Base-by-base conservation (phyloP, 108 stramenopile genomes). In the Skeletonema marinoi region DNA sequence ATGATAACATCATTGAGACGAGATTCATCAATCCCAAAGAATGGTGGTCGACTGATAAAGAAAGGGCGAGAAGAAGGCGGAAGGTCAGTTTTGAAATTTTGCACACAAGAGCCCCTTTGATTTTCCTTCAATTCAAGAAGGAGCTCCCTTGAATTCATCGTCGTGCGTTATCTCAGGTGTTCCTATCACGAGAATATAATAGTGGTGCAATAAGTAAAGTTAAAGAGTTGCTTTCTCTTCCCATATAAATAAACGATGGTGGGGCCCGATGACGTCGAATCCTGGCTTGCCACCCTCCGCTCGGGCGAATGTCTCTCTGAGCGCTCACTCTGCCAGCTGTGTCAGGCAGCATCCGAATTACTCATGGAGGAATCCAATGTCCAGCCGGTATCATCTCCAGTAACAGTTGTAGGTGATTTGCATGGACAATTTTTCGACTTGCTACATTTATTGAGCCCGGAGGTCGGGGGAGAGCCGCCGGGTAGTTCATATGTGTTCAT, bases 391-490 rank as follows among this genome's bases (percentile, higher is more conserved):
- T 21, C 79, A 0, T 82, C 86, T 32, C 96, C 96, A 1, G 95
- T 97, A 16, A 97, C 92, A 35, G 88, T 97, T 68, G 95, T 96
- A 11, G 98, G 98, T 8, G 98, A 98, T 76, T 79, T 98, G 38
- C 98, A 98, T 74, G 98, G 98, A 0, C 98, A 98, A 77, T 97
- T 97, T 71, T 98, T 94, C 74, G 98, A 98, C 82, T 79, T 98
- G 56, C 73, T 96, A 19, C 89, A 94, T 68, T 80, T 98, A 16
- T 90, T 98, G 59, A 89, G 78, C 60, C 78, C 81, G 5, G 79
- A 89, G 36, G 87, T 92, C 41, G 96, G 91, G 68, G 92, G 90
- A 11, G 82, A 86, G 60, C 89, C 92, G 17, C 97, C 96, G 6
- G 88, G 90, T 31, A 93, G 87, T n/a, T 92, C 93, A 14, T 98